A percentile compares a stretch with the other conserved stretches of the same genome.
These are phyloP conservation scores for Phaseolus lunatus DNA, from an alignment of 306 rosid species.

Conservation along the genomic window DNA sequence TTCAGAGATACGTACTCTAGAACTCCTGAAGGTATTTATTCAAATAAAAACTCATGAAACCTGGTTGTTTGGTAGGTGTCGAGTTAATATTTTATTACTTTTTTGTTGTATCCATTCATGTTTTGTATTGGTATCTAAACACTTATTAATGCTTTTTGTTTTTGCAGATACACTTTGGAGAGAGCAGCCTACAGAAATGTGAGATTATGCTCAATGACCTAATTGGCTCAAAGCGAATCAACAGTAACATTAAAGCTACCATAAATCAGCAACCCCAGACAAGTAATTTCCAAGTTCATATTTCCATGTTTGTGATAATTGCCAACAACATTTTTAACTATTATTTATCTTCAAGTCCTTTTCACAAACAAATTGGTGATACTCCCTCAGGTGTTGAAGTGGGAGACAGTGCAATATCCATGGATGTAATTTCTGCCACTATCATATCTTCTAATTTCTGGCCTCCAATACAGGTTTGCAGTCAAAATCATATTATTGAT, in stretches of 20 bases:
- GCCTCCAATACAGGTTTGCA: constrained; percentile 93
- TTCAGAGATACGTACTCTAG: constrained; percentile 91
- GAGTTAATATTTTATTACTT: constrained; percentile 33
- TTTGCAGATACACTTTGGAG: constrained; percentile 93
- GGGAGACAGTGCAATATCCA: constrained; percentile 58
- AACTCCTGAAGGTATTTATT: constrained; percentile 83
- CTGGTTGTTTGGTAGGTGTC: constrained; percentile 39
- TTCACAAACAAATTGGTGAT: constrained; percentile 31
- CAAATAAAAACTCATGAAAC: constrained; percentile 7
- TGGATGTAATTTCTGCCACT: constrained; percentile 78
- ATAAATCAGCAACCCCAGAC: constrained; percentile 62
- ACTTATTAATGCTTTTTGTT: constrained; percentile 40
- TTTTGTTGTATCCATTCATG: not conserved
- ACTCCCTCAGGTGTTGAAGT: constrained; percentile 50
- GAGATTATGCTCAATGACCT: constrained; percentile 97
- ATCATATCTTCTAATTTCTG: constrained; percentile 93
- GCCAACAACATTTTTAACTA: constrained; percentile 14
- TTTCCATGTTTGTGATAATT: constrained; percentile 15
- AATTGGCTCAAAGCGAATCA: constrained; percentile 84
- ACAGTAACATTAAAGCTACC: constrained; percentile 88
- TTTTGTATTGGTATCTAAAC: constrained; percentile 37
- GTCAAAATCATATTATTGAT: constrained; percentile 1
- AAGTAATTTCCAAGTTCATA: constrained; percentile 50
- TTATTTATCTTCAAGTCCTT: constrained; percentile 32
- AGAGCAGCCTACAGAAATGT: constrained; percentile 96